Evolutionary conservation across 2,329 filamentous ascomycete species (phyloP).

Genomic region (Colletotrichum destructivum): DNA sequence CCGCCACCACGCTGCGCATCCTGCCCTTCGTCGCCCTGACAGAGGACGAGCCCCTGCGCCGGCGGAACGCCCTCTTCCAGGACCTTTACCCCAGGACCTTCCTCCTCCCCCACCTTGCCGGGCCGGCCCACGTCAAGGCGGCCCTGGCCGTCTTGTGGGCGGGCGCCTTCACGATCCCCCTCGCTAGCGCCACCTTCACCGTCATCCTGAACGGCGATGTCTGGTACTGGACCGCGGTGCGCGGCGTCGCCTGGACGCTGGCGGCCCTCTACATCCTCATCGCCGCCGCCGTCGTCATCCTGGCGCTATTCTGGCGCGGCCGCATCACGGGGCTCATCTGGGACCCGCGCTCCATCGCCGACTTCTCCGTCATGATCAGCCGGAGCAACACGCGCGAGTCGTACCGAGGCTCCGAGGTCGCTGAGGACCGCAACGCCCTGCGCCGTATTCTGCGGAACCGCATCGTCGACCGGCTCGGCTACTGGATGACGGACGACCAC

Average conservation of each 20-base stretch:
- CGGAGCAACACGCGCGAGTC: conserved; percentile 83
- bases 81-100: conserved; percentile 80
- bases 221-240: conserved; percentile 87
- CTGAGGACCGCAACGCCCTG: conserved; percentile 67
- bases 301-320: conserved; percentile 76
- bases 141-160: conserved; percentile 83
- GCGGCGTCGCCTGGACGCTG: conserved; percentile 83
- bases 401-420: conserved; percentile 79
- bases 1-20: conserved; percentile 81
- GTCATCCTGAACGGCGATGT: conserved; percentile 68
- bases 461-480: conserved; percentile 82
- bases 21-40: conserved; percentile 86
- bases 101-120: conserved; percentile 70
- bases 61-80: conserved; percentile 77
- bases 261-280: conserved; percentile 81
- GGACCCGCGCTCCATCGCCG: conserved; percentile 87
- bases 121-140: conserved; percentile 76
- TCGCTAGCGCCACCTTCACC: conserved; percentile 84
- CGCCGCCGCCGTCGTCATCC: conserved; percentile 67
- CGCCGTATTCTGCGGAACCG: conserved; percentile 67
- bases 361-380: conserved; percentile 83
- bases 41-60: conserved; percentile 70
- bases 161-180: conserved; percentile 83
- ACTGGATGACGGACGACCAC: conserved; percentile 82
- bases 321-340: conserved; percentile 84